Evolutionary conservation across 2,329 filamentous ascomycete species (phyloP), one percentile per base, ranked within the genome.

Genomic region (Trichophyton benhamiae): DNA sequence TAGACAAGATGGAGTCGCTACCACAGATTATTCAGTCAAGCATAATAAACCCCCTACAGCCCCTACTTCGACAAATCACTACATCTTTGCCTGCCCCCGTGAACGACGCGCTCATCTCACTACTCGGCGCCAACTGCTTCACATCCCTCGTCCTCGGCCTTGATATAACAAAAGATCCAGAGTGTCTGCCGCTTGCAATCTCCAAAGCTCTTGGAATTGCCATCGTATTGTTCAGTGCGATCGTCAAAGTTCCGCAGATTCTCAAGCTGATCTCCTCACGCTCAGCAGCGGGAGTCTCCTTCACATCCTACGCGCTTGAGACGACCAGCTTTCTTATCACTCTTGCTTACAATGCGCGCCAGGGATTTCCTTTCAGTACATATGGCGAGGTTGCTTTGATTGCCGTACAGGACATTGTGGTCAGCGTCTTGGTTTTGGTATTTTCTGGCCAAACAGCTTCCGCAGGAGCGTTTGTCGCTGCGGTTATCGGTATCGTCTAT

Each of bases 241-340:
- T 97, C 68, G 91, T 99, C 79, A 99, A 99, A 79, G 85, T 99
- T 27, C 94, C 94, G 0, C 94, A 99, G 79, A 92, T 99, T 72
- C 75, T 96, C 74, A 99, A 99, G 80, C 85, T 99, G 59, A 76
- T 94, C 70, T 81, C 81, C 70, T 91, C 89, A 57, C 83, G 85
- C 69, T 96, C 90, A 58, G 85, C 91, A 30, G 83, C 84, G 52
- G 94, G 94, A 68, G 83, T 99, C 64, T 90, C 86, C 57, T 95
- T 97, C 77, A 82, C 95, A 52, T 88, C 89, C 36, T 97, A 96
- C 78, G 81, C 94, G 38, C 89, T 99, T 72, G 94, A 99, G 79
- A 96, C 91, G 7, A 81, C 83, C 61, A 85, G 87, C 62, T 92
- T 95, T 77, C 81, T 96, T 69, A 95, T 96, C 75, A 87, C 86